Evolutionary conservation across 106 monocot genomes (phyloP), one percentile per base, ranked within the genome.

Genomic region (Alisma plantagoaquatica): DNA sequence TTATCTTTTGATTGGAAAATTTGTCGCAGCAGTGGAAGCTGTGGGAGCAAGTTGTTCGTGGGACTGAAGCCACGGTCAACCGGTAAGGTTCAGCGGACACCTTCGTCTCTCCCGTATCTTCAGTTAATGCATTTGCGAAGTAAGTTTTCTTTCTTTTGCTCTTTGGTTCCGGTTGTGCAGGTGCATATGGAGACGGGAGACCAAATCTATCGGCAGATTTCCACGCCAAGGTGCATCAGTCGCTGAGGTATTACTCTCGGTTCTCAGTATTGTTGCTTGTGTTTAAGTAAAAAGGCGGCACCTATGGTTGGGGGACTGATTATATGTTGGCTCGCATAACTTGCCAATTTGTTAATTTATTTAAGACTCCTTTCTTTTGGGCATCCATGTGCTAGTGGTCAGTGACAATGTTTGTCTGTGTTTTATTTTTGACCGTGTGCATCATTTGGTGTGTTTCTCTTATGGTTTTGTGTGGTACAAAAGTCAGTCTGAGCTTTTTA

Each of bases 131-230:
- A 3, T 16, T 12, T 21, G 44, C 29, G 29, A 41, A 28, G 12
- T n/a, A 4, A 1, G 43, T 53, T 46, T 60, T 1, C 16, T 23
- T 21, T 54, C 11, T 11, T 16, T 59, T 51, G n/a, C n/a, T n/a
- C n/a, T n/a, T n/a, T n/a, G n/a, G n/a, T n/a, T n/a, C n/a, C n/a
- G n/a, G n/a, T n/a, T n/a, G n/a, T 43, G 59, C 64, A 73, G 78
- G 64, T 59, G 67, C 53, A 20, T 56, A 60, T 31, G 73, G 60
- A 6, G 12, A 43, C 24, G 63, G 59, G 35, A 49, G 23, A 29
- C 73, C 78, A 41, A 73, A 78, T 61, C 44, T 73, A 28, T 69
- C 10, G 38, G 73, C 49, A 45, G 78, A 55, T 59, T 78, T 78
- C 33, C 60, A 78, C 55, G 21, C 33, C 0, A 68, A 58, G 49